phyloP scores from a whole-genome alignment of 1,284 basidiomycete species.

The Apiotrichum brassicae region DNA sequence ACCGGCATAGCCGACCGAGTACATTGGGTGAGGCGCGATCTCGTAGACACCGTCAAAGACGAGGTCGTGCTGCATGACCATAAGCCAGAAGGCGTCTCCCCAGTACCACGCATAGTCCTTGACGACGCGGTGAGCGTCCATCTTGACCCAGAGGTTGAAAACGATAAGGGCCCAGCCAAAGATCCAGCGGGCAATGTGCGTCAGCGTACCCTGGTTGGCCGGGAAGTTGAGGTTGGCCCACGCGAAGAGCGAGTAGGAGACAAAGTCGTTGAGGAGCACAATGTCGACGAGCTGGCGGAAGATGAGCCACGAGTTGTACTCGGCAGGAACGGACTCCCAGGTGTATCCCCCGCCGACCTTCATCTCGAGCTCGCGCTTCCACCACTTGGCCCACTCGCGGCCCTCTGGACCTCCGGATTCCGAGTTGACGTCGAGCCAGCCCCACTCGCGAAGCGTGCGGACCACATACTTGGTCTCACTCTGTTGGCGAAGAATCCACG shows the following conservation, averaged over 20 bases:
- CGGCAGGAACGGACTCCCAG: conserved; percentile 62
- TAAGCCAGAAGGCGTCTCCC: conserved; percentile 91
- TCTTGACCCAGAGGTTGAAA: conserved; percentile 98
- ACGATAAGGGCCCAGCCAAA: conserved; percentile 76
- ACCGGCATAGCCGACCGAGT: conserved; percentile 79
- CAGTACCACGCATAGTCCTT: conserved; percentile 87
- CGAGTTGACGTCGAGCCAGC: conserved; percentile 71
- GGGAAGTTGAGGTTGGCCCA: conserved; percentile 83
- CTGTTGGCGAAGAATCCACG: conserved; percentile 88
- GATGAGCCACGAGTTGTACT: conserved; percentile 49
- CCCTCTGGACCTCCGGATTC: conserved; percentile 48
- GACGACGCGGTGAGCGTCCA: conserved; percentile 92
- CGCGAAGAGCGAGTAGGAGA: conserved; percentile 92
- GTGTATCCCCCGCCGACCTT: conserved; percentile 92
- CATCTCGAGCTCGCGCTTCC: conserved; percentile 72
- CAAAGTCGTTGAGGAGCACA: conserved; percentile 92
- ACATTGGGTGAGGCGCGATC: conserved; percentile 52
- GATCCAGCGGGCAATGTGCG: conserved; percentile 82
- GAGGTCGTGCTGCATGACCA: conserved; percentile 58
- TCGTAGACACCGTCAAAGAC: conserved; percentile 99
- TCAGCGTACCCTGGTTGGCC: conserved; percentile 61
- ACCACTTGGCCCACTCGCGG: conserved; percentile 68
- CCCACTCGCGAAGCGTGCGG: conserved; percentile 64
- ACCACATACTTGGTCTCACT: conserved; percentile 93
- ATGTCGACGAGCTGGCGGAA: conserved; percentile 72